These are phyloP conservation scores for Chaetoceros tenuissimus DNA, from an alignment of 108 stramenopile genomes.

Conservation along the genomic window DNA sequence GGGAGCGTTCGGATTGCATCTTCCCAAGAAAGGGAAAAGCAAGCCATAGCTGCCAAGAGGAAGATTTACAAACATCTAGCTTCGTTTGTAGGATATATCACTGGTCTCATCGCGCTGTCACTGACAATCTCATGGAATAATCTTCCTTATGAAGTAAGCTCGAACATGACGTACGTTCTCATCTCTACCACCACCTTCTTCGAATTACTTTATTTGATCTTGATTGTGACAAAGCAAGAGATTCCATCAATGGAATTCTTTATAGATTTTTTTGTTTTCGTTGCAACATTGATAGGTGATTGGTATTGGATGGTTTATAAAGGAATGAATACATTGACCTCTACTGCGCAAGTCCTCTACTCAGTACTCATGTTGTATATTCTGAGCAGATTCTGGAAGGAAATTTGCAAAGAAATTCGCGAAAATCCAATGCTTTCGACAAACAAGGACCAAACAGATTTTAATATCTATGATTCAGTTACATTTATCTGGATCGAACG, in stretches of 20 bases:
- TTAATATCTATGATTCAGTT: slow-evolving; percentile 8
- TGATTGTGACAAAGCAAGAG: slow-evolving; percentile 15
- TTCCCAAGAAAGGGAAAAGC: too few relatives aligned
- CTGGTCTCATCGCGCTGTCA: slow-evolving; percentile 15
- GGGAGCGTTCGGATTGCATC: too few relatives aligned
- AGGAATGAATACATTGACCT: too few relatives aligned
- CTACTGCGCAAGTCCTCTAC: neutral
- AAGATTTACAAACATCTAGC: too few relatives aligned
- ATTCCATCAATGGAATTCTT: slow-evolving; percentile 13
- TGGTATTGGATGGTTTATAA: slow-evolving; percentile 15
- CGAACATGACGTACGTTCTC: slow-evolving; percentile 11
- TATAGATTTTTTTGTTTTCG: slow-evolving; percentile 18
- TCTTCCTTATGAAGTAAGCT: slow-evolving; percentile 8
- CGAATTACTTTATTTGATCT: slow-evolving; percentile 15
- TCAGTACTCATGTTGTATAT: slow-evolving; percentile 20
- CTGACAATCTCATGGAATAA: slow-evolving; percentile 32
- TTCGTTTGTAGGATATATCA: too few relatives aligned
- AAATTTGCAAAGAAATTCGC: slow-evolving; percentile 16
- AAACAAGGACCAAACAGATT: neutral
- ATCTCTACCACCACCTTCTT: slow-evolving; percentile 24
- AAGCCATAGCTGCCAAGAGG: too few relatives aligned
- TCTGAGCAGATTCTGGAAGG: slow-evolving; percentile 19
- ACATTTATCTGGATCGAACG: slow-evolving; percentile 28
- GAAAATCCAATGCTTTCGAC: slow-evolving; percentile 3
- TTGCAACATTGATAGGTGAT: slow-evolving; percentile 15